Percentiles rank a stretch among this genome's conserved stretches.
Conservation (phyloP, 2,329 filamentous ascomycete genomes). For the Penicillium occitanis region DNA sequence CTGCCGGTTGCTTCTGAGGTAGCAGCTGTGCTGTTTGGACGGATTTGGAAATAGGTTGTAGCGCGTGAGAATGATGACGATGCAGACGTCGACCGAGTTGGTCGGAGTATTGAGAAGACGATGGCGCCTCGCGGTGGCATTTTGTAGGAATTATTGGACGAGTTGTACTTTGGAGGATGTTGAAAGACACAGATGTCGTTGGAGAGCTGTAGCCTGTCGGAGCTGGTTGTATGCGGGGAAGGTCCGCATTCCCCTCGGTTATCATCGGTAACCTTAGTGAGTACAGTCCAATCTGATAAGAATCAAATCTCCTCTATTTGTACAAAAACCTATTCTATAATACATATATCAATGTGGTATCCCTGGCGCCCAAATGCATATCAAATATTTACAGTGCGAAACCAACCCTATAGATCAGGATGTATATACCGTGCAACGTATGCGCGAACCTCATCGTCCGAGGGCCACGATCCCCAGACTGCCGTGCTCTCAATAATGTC, state of each 20-base stretch:
- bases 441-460: constrained; percentile 40
- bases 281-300: not conserved
- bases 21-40: constrained; percentile 32
- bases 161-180: not conserved
- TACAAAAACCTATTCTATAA: not conserved
- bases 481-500: constrained; percentile 37
- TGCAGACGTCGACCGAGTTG: not conserved
- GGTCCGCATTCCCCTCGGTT: constrained; percentile 5
- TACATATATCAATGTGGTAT: constrained; percentile 17
- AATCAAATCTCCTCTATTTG: not conserved
- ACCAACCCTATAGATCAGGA: constrained; percentile 5
- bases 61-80: not conserved
- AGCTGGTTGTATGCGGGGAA: constrained; percentile 8
- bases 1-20: constrained; percentile 34
- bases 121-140: constrained; percentile 34
- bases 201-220: not conserved
- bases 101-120: constrained; percentile 18
- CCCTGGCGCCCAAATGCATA: not conserved
- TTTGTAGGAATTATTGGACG: not conserved
- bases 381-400: not conserved
- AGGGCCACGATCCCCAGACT: constrained; percentile 44
- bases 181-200: not conserved
- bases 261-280: not conserved
- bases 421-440: constrained; percentile 30
- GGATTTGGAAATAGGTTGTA: constrained; percentile 21